These are phyloP conservation scores for Pseudocercospora eumusae DNA, from an alignment of 2,329 filamentous ascomycete genomes.

Conservation along the genomic window DNA sequence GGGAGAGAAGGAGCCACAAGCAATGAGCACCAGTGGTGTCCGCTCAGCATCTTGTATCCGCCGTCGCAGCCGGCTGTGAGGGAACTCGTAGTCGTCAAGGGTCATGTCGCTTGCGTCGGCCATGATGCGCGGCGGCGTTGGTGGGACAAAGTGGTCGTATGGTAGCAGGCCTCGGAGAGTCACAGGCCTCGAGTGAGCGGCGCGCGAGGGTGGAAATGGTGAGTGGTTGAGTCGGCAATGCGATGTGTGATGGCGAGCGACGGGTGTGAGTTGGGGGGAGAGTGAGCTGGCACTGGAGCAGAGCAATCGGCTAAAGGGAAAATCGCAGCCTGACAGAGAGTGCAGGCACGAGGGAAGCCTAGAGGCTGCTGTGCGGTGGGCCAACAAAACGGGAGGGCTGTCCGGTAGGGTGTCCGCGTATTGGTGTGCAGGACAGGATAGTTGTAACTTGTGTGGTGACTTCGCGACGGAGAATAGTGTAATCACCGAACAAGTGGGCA, in stretches of 20 bases:
- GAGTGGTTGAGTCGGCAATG: background rate
- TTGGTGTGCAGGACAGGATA: no score
- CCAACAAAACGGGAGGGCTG: no score
- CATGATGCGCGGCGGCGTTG: slow-evolving; percentile 23
- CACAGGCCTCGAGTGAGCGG: background rate
- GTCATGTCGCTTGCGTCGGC: slow-evolving; percentile 37
- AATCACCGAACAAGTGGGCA: slow-evolving; percentile 13
- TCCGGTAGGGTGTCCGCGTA: no score
- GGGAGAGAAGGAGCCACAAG: slow-evolving; percentile 59
- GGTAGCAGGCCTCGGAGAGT: slow-evolving; percentile 20
- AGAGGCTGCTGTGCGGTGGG: background rate
- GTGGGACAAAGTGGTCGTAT: slow-evolving; percentile 16
- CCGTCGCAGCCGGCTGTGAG: slow-evolving; percentile 60
- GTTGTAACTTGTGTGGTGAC: no score
- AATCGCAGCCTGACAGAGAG: background rate
- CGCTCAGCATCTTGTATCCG: slow-evolving; percentile 58
- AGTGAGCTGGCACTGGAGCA: background rate
- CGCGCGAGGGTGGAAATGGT: background rate
- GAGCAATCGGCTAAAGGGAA: background rate
- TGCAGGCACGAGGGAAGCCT: background rate
- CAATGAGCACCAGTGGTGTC: slow-evolving; percentile 67
- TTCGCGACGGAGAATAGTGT: background rate
- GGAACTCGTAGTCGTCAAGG: slow-evolving; percentile 61
- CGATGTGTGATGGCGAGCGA: background rate
- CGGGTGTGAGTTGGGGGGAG: background rate